Base-by-base conservation (phyloP, 1,139 yeast species). In the Taiozyma onychis region DNA sequence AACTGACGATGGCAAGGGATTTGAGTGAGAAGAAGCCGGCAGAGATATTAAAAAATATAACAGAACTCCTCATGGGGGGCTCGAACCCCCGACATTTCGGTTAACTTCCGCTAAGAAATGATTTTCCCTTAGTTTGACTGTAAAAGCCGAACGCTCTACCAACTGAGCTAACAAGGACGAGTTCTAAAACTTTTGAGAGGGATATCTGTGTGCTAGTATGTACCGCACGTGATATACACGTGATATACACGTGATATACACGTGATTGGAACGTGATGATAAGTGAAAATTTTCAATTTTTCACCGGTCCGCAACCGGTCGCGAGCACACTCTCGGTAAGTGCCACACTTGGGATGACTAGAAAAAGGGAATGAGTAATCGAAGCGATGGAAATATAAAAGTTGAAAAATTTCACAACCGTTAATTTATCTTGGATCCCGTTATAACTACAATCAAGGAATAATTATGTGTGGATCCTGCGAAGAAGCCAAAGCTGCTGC, bases 391-490 rank as follows among this genome's bases (percentile, higher is more conserved):
- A 32, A 32, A n/a, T 32, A 32, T 32, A 32, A 32, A 32, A 32
- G 18, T 32, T 32, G 35, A 32, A 32, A 32, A 32, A 32, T 32
- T 32, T 32, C 35, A 32, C 35, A 32, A n/a, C 14, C 35, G 16
- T 32, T 14, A 6, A n/a, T 13, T n/a, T 32, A 13, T 32, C 14
- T 3, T n/a, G 14, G 35, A 32, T 32, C 18, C 9, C 3, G 18
- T 30, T 30, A 30, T n/a, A 14, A 32, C 35, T 32, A 14, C 18
- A 32, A 32, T 32, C 18, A 14, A 3, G 3, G 8, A 9, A 16
- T 37, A 37, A 37, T 37, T 24, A 37, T 59, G 63, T 59, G 63
- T 45, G 52, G 50, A 39, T 27, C 63, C 39, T 57, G 61, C 50
- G 62, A 59, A 54, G 57, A 52, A 26, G 52, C 54, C 45, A 50